A percentile compares a stretch with the other conserved stretches of the same genome.
Conservation (phyloP, 2,329 filamentous ascomycete species). For the Colletotrichum liaoningense region DNA sequence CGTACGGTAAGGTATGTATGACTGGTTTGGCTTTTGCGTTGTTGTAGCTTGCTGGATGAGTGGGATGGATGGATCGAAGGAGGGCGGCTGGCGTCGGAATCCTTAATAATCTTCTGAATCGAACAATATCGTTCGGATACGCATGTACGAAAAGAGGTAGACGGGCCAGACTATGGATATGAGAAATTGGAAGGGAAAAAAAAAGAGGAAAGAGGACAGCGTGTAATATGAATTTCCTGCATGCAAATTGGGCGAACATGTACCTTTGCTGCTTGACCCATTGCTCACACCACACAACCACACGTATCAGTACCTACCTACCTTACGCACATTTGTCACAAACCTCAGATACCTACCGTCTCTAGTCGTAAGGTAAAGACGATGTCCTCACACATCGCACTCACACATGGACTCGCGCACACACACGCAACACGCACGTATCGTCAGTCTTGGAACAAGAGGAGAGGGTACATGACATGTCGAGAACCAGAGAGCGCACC, state of each 20-base stretch:
- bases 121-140: neutral
- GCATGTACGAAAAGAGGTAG: neutral
- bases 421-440: neutral
- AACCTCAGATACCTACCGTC: neutral
- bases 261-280: constrained; percentile 9
- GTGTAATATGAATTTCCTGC: constrained; percentile 15
- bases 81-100: neutral
- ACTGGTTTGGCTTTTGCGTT: neutral
- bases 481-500: constrained; percentile 22
- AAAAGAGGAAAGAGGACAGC: neutral
- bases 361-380: neutral
- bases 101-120: constrained; percentile 23
- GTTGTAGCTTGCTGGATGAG: neutral
- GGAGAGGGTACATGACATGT: neutral
- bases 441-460: neutral
- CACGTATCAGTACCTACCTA: neutral
- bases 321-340: neutral
- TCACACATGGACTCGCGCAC: neutral
- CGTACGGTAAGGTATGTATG: neutral
- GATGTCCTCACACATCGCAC: neutral
- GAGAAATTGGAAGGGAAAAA: neutral
- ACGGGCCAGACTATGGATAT: neutral
- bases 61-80: neutral
- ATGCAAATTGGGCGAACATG: neutral
- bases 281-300: constrained; percentile 11